Percentiles rank a stretch among this genome's conserved stretches.
Conservation (phyloP, 202 grass and related monocot species). For the Panicum virgatum region DNA sequence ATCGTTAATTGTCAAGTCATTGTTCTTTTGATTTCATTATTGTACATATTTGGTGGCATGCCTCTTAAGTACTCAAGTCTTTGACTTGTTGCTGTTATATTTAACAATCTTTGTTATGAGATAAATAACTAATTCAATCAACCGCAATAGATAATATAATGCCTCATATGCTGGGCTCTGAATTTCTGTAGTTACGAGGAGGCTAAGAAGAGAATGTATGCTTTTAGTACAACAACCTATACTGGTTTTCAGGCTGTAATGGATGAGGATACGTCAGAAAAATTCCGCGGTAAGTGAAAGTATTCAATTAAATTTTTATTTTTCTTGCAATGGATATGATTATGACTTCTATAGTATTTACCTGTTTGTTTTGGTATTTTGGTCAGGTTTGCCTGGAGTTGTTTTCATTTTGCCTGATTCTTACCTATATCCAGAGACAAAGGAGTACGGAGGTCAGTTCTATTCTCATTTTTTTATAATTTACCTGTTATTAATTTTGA, state of each 20-base stretch:
- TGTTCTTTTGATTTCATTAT: background rate
- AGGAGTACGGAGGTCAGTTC: slow-evolving; percentile 87
- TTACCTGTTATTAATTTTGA: background rate
- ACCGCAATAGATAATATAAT: background rate
- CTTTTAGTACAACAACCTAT: slow-evolving; percentile 94
- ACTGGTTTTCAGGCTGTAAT: slow-evolving; percentile 87
- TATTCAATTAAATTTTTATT: background rate
- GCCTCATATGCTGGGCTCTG: slow-evolving; percentile 7
- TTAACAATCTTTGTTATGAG: background rate
- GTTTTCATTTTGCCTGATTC: slow-evolving; percentile 95
- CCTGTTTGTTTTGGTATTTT: slow-evolving; percentile 35
- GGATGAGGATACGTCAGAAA: slow-evolving; percentile 94
- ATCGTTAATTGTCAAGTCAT: background rate
- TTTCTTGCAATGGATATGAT: background rate
- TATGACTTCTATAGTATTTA: background rate
- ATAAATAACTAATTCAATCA: background rate
- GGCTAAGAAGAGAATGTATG: slow-evolving; percentile 94
- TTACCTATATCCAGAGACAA: slow-evolving; percentile 88
- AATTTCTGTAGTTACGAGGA: slow-evolving; percentile 70
- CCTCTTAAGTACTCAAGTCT: background rate
- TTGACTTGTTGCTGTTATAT: background rate
- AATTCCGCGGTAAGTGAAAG: slow-evolving; percentile 61
- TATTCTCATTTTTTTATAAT: slow-evolving; percentile 6
- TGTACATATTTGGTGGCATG: background rate
- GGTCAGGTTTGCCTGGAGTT: slow-evolving; percentile 89